Conservation (phyloP, 106 monocot genomes). For the Gastrodia elata region DNA sequence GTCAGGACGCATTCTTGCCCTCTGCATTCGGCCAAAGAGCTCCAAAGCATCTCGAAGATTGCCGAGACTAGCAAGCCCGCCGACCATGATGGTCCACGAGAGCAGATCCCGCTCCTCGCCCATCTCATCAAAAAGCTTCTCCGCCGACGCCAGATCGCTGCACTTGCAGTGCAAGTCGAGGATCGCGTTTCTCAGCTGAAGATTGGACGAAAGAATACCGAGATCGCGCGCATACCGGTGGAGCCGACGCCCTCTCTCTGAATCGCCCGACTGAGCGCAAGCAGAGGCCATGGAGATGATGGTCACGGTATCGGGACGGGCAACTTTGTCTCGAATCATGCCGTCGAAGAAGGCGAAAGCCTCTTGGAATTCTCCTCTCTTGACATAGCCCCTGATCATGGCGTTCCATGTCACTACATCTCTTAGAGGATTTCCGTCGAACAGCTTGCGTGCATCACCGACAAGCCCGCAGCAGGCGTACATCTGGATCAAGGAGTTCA, state of each 20-base stretch:
- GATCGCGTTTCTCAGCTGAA: slow-evolving; percentile 17
- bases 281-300: slow-evolving; percentile 19
- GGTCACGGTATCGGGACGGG: slow-evolving; percentile 18
- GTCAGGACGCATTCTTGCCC: slow-evolving; percentile 6
- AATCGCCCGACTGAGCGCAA: slow-evolving; percentile 18
- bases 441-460: slow-evolving; percentile 19
- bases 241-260: slow-evolving; percentile 9
- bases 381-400: slow-evolving; percentile 21
- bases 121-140: slow-evolving; percentile 14
- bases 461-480: slow-evolving; percentile 12
- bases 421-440: slow-evolving; percentile 14
- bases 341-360: slow-evolving; percentile 17
- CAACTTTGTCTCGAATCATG: slow-evolving; percentile 9
- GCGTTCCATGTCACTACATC: slow-evolving; percentile 24
- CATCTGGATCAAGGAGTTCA: slow-evolving; percentile 25
- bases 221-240: slow-evolving; percentile 11
- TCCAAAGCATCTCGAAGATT: slow-evolving; percentile 11
- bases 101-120: slow-evolving; percentile 9
- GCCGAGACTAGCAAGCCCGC: slow-evolving; percentile 9
- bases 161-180: slow-evolving; percentile 28
- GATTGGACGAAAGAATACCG: slow-evolving; percentile 7
- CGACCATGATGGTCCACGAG: slow-evolving; percentile 26
- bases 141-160: slow-evolving; percentile 13
- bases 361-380: slow-evolving; percentile 1
- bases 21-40: slow-evolving; percentile 18